Evolutionary conservation across 139 green algal genomes (phyloP).

Genomic region (Yamagishiella unicocca): DNA sequence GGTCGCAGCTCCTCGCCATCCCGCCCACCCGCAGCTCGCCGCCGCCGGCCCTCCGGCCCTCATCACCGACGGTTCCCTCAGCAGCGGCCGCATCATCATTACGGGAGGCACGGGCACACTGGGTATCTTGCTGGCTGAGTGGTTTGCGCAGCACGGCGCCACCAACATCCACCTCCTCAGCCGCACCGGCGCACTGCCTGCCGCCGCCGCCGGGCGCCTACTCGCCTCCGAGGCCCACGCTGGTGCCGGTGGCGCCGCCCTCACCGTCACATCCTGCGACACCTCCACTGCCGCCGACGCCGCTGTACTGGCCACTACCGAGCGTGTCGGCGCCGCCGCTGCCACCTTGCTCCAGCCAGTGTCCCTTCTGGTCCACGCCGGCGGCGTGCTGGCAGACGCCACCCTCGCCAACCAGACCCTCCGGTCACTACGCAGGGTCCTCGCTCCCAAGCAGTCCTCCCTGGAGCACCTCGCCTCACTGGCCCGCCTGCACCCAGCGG

Average conservation of each 20-base stretch:
- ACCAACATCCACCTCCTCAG: conserved; percentile 45
- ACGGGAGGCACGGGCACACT: conserved; percentile 78
- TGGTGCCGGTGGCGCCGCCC: neutral
- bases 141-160: conserved; percentile 53
- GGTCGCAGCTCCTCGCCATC: neutral
- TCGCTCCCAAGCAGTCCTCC: conserved; percentile 57
- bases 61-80: neutral
- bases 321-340: neutral
- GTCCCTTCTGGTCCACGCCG: conserved; percentile 77
- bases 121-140: conserved; percentile 66
- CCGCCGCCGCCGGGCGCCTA: neutral
- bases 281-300: neutral
- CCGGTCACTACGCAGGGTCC: conserved; percentile 57
- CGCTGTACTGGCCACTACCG: neutral
- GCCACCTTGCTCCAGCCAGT: neutral
- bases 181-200: conserved; percentile 14
- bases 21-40: neutral
- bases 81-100: conserved; percentile 55
- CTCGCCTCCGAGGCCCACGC: neutral
- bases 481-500: conserved; percentile 21
- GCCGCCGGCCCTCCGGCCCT: neutral
- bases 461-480: neutral
- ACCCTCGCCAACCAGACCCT: conserved; percentile 73
- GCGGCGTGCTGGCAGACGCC: conserved; percentile 80
- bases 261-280: conserved; percentile 34